Evolutionary conservation across 192 early-diverging fungal species (phyloP), one percentile per base, ranked within the genome.

Genomic region (Paraglomus occultum): DNA sequence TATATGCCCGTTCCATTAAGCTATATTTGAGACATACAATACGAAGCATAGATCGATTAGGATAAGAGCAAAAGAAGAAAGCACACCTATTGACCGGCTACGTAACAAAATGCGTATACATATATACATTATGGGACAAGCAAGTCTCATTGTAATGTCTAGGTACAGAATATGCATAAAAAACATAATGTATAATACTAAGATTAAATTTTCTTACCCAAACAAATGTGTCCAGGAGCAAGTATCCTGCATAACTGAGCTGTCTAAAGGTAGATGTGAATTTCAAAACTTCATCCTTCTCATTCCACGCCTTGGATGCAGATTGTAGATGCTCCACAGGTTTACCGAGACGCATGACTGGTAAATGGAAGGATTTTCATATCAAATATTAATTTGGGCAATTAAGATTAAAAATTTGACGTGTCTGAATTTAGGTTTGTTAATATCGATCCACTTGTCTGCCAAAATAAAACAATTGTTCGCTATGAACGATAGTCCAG

Each of bases 331-430:
- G 86, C 72, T 92, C 89, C 58, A 92, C 52, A 40, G 88, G 87
- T 64, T 89, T 87, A 50, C 77, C 86, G 59, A 89, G 74, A 52
- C 89, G 84, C 80, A 88, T 85, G 50, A 91, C 86, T 87, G 5
- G 47, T 18, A 23, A 48, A 22, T 17, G 17, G 44, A 46, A 46
- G 15, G 38, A 57, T 1, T 22, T 7, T 11, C 42, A n/a, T 15
- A 43, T 20, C 52, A 71, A 40, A 4, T 2, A 45, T 42, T 60
- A 6, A 12, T 0, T 5, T 47, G 44, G 46, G 42, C 31, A n/a
- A 53, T 45, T 20, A 22, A 17, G n/a, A 18, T 15, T 14, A 55
- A 31, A 62, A 42, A 49, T 49, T 15, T 22, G 63, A 52, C 10
- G 7, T 42, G 1, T 55, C 64, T 49, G 39, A 51, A 63, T 31